phyloP scores from a whole-genome alignment of 192 early-diverging fungal species.

The Coemansia sp. region DNA sequence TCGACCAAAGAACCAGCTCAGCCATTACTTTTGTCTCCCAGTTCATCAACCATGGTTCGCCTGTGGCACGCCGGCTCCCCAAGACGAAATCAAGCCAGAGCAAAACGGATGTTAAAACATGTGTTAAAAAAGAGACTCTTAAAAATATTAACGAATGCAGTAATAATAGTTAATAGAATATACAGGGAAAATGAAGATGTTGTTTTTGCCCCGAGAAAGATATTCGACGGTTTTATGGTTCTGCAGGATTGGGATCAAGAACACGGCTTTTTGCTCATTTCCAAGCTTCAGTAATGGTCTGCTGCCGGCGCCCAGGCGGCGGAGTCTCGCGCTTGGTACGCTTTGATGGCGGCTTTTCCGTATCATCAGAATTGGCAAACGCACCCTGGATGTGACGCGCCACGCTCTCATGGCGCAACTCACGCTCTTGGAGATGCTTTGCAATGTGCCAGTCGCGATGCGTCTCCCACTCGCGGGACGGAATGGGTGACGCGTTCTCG shows the following conservation, averaged over 20 bases:
- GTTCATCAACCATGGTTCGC: too few species aligned
- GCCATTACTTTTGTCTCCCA: too few species aligned
- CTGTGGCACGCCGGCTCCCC: too few species aligned
- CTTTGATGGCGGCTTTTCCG: conserved; percentile 20
- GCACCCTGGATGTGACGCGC: conserved; percentile 31
- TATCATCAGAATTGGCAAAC: conserved; percentile 1
- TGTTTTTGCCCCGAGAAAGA: too few species aligned
- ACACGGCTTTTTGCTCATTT: conserved; percentile 7
- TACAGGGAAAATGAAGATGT: neutral
- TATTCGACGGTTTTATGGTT: neutral
- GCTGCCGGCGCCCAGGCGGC: conserved; percentile 25
- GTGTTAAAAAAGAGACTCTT: neutral
- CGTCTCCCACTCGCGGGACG: conserved; percentile 45
- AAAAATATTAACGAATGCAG: neutral
- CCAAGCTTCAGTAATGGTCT: conserved; percentile 47
- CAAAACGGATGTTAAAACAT: too few species aligned
- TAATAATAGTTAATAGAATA: conserved; percentile 2
- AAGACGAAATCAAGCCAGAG: too few species aligned
- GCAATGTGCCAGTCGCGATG: conserved; percentile 55
- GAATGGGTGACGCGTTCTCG: conserved; percentile 13
- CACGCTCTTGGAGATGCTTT: conserved; percentile 42
- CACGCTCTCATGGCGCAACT: conserved; percentile 37
- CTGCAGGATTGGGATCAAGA: neutral
- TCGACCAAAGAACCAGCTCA: too few species aligned
- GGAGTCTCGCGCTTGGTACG: conserved; percentile 13